A percentile compares a stretch with the other conserved stretches of the same genome.
Conservation (phyloP, 73 alveolate species). For the Paramecium sonneborni region DNA sequence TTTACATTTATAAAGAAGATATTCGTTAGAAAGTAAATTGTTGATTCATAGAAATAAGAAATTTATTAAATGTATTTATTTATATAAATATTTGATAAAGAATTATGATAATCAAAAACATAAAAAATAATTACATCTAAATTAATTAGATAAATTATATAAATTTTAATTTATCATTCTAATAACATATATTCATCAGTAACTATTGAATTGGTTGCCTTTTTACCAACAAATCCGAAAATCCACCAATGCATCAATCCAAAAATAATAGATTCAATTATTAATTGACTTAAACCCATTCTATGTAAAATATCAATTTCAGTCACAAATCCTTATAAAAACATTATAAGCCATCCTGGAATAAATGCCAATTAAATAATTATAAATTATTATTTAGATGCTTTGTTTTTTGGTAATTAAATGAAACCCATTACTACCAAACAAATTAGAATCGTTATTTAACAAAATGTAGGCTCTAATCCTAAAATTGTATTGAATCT, state of each 20-base stretch:
- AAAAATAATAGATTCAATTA: background rate
- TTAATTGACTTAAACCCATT: slow-evolving; percentile 29
- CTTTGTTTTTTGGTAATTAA: background rate
- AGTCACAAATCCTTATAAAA: background rate
- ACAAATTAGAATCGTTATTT: slow-evolving; percentile 9
- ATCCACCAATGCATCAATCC: slow-evolving; percentile 25
- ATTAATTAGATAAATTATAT: background rate
- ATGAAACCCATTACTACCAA: background rate
- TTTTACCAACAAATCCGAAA: slow-evolving; percentile 5
- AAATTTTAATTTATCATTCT: background rate
- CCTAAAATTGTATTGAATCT: slow-evolving; percentile 37
- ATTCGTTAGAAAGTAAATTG: background rate
- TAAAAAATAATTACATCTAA: background rate
- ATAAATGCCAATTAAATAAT: slow-evolving; percentile 9
- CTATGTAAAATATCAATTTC: slow-evolving; percentile 15
- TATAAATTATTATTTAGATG: background rate
- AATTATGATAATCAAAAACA: background rate
- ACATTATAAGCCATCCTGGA: slow-evolving; percentile 21
- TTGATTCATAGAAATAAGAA: background rate
- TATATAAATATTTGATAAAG: background rate
- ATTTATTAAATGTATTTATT: background rate
- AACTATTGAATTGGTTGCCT: background rate
- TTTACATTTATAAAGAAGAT: background rate
- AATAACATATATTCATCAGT: slow-evolving; percentile 5
- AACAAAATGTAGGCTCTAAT: slow-evolving; percentile 27